These are phyloP conservation scores for Haemoproteus tartakovskyi DNA, from an alignment of 169 alveolate species.

Conservation along the genomic window DNA sequence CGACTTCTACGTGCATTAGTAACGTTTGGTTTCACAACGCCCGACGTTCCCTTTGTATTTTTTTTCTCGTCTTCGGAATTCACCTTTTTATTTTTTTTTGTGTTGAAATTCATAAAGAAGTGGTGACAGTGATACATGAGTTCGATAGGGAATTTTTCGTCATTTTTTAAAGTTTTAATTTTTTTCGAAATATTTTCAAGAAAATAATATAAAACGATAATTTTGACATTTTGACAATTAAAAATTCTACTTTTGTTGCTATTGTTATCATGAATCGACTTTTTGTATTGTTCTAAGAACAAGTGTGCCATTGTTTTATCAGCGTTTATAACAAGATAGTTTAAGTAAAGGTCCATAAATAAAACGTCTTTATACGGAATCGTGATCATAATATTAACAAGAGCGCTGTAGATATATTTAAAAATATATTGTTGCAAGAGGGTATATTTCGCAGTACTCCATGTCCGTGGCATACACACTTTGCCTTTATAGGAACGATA, in stretches of 20 bases:
- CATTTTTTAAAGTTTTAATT: conserved; percentile 58
- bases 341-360: conserved; percentile 27
- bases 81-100: conserved; percentile 34
- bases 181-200: conserved; percentile 59
- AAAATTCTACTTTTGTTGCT: conserved; percentile 64
- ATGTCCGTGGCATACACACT: conserved; percentile 8
- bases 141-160: conserved; percentile 34
- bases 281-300: conserved; percentile 55
- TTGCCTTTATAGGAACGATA: conserved; percentile 33
- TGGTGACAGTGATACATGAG: conserved; percentile 57
- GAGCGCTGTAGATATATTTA: conserved; percentile 47
- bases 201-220: conserved; percentile 55
- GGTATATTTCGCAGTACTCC: conserved; percentile 40
- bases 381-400: conserved; percentile 60
- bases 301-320: conserved; percentile 42
- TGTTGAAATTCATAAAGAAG: conserved; percentile 36
- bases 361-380: conserved; percentile 50
- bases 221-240: conserved; percentile 63
- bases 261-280: conserved; percentile 65
- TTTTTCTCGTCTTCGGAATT: background rate
- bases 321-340: conserved; percentile 36
- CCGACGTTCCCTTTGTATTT: no score
- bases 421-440: conserved; percentile 30
- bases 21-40: no score
- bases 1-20: no score